Evolutionary conservation across 2,329 filamentous ascomycete species (phyloP), one percentile per base, ranked within the genome.

Genomic region (Fusarium sp.): DNA sequence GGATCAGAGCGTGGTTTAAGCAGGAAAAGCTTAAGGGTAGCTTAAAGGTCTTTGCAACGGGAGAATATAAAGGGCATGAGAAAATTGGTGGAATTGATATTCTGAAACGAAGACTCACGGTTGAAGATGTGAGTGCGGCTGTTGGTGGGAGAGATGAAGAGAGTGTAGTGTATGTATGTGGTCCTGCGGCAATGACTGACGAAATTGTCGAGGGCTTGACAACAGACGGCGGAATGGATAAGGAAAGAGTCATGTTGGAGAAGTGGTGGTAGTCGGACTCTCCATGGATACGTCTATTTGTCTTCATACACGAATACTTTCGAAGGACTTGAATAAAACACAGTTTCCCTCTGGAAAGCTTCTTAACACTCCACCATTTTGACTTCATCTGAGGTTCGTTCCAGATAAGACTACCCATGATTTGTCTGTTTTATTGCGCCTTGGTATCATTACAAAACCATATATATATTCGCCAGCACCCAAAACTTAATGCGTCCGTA

Each of bases 181-280:
- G 90, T 2, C 85, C 90, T 15, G 88, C 88, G 13, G 70, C 71
- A 4, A 92, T 92, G 90, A 92, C 89, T 3, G 91, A 93, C 74
- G 82, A 85, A 48, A 83, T 91, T 67, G 87, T 90, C 1, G 77
- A 79, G 20, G 77, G 83, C 20, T 70, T 87, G 11, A 80, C 76
- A 3, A 49, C 68, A 10, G 63, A 63, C 4, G 63, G 73, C 2
- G 81, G 80, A 1, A 80, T 87, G 71, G 76, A 81, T 11, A 71
- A 79, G 27, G 75, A 80, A 50, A 80, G 81, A 46, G 83, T 90
- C 4, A 76, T 89, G 60, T 85, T 79, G 63, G 88, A 90, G 77
- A 89, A 85, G 69, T 90, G 88, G 88, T 90, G 88, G 88, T 90
- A 35, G 14, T 35, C 33, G n/a, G 33, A 35, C 33, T 35, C 7